Conservation (phyloP, 768 basidiomycete genomes). For the Hirschioporus abietinus region DNA sequence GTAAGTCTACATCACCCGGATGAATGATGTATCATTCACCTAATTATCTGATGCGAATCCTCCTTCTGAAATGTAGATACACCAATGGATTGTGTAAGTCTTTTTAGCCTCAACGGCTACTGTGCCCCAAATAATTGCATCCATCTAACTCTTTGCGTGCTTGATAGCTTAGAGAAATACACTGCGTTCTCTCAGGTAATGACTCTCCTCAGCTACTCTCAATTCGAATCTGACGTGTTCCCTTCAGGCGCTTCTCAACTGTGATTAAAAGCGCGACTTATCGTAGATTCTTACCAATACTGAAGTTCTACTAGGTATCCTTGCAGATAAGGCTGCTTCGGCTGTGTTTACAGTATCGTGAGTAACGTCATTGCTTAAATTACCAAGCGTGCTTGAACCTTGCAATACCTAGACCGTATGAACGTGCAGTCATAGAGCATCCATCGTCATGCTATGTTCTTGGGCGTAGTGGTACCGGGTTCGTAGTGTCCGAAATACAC, state of each 20-base stretch:
- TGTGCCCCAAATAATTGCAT: neutral
- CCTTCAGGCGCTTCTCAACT: neutral
- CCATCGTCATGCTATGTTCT: conserved; percentile 57
- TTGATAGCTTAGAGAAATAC: conserved; percentile 39
- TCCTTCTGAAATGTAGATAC: conserved; percentile 4
- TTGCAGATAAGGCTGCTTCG: conserved; percentile 41
- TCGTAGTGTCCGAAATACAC: conserved; percentile 8
- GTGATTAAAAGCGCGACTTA: neutral
- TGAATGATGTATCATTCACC: conserved; percentile 51
- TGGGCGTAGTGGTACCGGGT: conserved; percentile 75
- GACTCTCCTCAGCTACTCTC: neutral
- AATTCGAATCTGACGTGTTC: too few relatives aligned
- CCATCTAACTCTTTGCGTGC: neutral
- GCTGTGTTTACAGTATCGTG: conserved; percentile 29
- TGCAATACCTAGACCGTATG: conserved; percentile 29
- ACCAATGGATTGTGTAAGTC: conserved; percentile 9
- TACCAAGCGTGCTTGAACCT: neutral
- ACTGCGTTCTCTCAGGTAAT: conserved; percentile 36
- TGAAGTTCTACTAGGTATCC: conserved; percentile 32
- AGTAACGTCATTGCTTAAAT: conserved; percentile 9
- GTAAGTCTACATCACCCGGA: neutral
- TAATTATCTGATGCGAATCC: conserved; percentile 27
- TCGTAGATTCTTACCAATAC: neutral
- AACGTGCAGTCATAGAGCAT: conserved; percentile 56
- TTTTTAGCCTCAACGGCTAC: neutral